Base-by-base conservation (phyloP, 208 protist genomes). In the Crithidia fasciculata region DNA sequence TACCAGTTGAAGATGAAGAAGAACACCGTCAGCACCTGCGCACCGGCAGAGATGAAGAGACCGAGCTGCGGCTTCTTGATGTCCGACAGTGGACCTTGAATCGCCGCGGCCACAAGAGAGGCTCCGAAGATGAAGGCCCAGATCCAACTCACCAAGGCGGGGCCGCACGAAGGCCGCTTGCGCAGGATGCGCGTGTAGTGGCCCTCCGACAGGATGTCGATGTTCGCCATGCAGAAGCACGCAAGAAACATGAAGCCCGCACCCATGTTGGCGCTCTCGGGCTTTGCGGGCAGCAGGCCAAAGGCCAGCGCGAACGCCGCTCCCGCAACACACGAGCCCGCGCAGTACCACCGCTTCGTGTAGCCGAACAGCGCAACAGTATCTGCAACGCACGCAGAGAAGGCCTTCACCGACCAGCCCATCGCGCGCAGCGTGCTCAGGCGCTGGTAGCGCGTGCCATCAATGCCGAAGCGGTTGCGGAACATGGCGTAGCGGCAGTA, bases 151-250 rank as follows among this genome's bases (percentile, higher is more conserved):
- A 94, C 85, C 15, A 92, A 72, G 47, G 74, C 45, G 5, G 83
- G 72, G 13, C 83, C 86, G n/a, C 58, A 49, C 36, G 54, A 56
- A 2, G 89, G 86, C 8, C 71, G 19, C 58, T 77, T 72, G 36
- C 80, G 81, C 57, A 94, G 76, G 50, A 90, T 44, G n/a, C 83
- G 80, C 61, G 80, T 92, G 83, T 92, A 94, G 73, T 88, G 83
- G 16, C 89, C 86, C 60, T 94, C 76, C 0, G 85, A 87, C 6
- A 94, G 80, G 55, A 92, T 91, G 70, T 94, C 86, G 6, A 94
- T 65, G 71, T 86, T 89, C 15, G 84, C 82, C 74, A 84, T 90
- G 58, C 76, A 78, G 64, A 86, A 88, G 59, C 53, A 58, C 13
- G 72, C 75, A 13, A 90, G 59, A 56, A 91, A 91, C 61, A 89